Base-by-base conservation (phyloP, 2,329 filamentous ascomycete genomes). In the Fusarium sp. region DNA sequence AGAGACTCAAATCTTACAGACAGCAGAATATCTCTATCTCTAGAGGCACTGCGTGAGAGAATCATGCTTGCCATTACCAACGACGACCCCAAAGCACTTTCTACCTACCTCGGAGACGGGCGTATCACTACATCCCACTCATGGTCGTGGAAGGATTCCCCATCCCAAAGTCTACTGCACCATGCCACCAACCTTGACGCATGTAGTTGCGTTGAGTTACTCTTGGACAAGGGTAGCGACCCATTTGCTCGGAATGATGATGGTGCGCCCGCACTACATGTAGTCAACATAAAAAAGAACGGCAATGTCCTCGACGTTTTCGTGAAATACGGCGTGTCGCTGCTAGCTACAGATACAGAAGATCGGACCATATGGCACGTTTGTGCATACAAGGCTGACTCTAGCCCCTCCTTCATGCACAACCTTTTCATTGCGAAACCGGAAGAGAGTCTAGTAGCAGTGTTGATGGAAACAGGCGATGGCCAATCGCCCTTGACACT, bases 41-140 rank as follows among this genome's bases (percentile, higher is more conserved):
- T n/a, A 3, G 46, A 20, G 0, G 23, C 31, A 0, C 8, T 49
- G 6, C n/a, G 13, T 4, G 23, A 16, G 0, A 16, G 15, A 7
- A 5, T 38, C 0, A 7, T 3, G 4, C n/a, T 26, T 24, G 16
- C 46, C 3, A 49, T 49, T 8, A 10, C 8, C 5, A 18, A 49
- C 3, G 46, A 49, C 3, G 24, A 49, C 3, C 12, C 4, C 3
- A 13, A 38, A 5, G 23, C 46, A 3, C 16, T 49, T 3, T 1
- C 18, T n/a, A 8, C 6, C 5, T 49, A 6, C 3, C 46, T 49
- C 12, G 31, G 26, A 2, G 46, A 49, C 10, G 46, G 46, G 1
- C 46, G 46, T 8, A 5, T 49, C 7, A 5, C 2, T 3, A 7
- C 20, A 3, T 24, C 31, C 4, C 31, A 49, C 3, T 1, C 5